Percentiles rank a stretch among this genome's conserved stretches.
These are phyloP conservation scores for Colletotrichum graminicola DNA, from an alignment of 2,329 filamentous ascomycete genomes.

Conservation along the genomic window DNA sequence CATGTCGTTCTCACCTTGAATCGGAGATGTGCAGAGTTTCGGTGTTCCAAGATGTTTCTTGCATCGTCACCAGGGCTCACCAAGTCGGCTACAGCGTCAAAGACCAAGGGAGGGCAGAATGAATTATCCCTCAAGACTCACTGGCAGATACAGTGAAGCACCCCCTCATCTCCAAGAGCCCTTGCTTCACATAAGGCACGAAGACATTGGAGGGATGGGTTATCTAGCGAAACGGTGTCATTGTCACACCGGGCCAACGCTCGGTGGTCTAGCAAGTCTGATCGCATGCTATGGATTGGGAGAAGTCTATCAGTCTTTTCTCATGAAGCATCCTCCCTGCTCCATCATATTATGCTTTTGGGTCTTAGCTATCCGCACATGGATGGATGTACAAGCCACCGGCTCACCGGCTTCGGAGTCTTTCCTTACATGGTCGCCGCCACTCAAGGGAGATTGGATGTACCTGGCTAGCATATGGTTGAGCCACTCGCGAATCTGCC, in stretches of 20 bases:
- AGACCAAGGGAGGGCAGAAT: background rate
- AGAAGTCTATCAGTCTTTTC: no score
- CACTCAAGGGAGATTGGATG: background rate
- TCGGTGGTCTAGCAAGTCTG: background rate
- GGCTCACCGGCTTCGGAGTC: background rate
- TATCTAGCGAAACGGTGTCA: background rate
- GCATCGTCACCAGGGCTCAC: background rate
- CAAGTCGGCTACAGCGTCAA: background rate
- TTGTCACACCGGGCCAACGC: background rate
- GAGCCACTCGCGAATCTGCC: constrained; percentile 3
- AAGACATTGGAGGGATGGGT: background rate
- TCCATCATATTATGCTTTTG: background rate
- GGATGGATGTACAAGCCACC: background rate
- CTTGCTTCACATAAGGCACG: constrained; percentile 11
- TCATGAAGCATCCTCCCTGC: background rate
- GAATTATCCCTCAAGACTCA: background rate
- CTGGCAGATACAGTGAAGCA: background rate
- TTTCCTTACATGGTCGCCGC: background rate
- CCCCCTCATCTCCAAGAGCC: background rate
- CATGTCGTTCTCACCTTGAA: background rate
- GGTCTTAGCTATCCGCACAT: background rate
- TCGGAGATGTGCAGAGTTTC: background rate
- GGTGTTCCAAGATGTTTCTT: background rate
- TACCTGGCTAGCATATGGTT: background rate
- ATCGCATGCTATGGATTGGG: background rate